Evolutionary conservation across 2,329 filamentous ascomycete genomes (phyloP).

Genomic region (Lachnellula hyalina): DNA sequence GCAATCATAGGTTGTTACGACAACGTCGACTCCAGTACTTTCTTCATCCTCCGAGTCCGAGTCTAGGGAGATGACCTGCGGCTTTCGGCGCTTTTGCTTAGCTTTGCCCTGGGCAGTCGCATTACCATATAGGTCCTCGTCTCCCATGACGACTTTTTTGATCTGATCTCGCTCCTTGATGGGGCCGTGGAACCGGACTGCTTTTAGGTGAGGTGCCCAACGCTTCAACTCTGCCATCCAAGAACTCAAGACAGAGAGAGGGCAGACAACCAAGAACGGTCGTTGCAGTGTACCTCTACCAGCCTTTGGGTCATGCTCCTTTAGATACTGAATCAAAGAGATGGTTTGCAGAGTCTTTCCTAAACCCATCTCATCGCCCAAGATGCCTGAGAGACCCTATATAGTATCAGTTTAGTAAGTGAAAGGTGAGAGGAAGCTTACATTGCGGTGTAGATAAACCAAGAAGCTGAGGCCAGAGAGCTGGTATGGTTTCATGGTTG

Average conservation of each 20-base stretch:
- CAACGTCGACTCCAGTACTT: constrained; percentile 35
- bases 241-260: constrained; percentile 43
- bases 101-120: constrained; percentile 25
- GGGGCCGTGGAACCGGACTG: constrained; percentile 43
- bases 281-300: constrained; percentile 34
- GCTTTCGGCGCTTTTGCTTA: constrained; percentile 21
- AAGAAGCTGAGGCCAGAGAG: constrained; percentile 45
- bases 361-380: constrained; percentile 47
- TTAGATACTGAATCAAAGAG: constrained; percentile 43
- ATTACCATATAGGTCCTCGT: constrained; percentile 41
- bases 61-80: constrained; percentile 19
- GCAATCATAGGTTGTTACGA: constrained; percentile 47
- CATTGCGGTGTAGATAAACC: constrained; percentile 39
- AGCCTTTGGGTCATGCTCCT: constrained; percentile 33
- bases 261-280: constrained; percentile 44
- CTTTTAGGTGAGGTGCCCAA: constrained; percentile 43
- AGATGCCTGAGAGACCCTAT: constrained; percentile 37
- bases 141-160: constrained; percentile 42
- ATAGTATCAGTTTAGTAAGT: constrained; percentile 1
- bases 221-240: constrained; percentile 43
- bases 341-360: constrained; percentile 46
- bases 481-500: constrained; percentile 47
- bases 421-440: not conserved
- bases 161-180: constrained; percentile 37
- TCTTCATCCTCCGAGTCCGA: constrained; percentile 27